These are phyloP conservation scores for Effrenium voratum DNA, from an alignment of 73 alveolate species.

Conservation along the genomic window DNA sequence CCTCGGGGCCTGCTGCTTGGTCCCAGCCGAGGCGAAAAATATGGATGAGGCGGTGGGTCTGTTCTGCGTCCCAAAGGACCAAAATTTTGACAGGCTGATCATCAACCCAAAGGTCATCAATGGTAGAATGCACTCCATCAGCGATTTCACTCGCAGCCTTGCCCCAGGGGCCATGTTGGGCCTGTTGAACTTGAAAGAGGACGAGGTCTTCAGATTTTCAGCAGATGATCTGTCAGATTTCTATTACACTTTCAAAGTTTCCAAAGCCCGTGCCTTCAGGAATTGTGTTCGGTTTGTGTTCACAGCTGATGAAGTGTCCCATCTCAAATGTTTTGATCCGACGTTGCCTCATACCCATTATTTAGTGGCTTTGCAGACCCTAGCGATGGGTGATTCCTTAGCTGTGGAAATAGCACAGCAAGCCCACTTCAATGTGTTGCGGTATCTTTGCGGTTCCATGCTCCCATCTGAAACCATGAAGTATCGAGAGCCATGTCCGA, in stretches of 20 bases:
- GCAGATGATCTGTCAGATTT: constrained; percentile 19
- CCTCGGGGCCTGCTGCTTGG: neutral
- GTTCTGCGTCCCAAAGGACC: neutral
- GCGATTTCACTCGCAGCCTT: neutral
- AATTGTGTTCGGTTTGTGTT: neutral
- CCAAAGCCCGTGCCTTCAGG: neutral
- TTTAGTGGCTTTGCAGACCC: neutral
- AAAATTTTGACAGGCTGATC: neutral
- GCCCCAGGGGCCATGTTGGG: neutral
- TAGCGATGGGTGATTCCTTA: neutral
- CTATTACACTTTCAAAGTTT: neutral
- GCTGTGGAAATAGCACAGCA: constrained; percentile 1
- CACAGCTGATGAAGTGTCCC: neutral
- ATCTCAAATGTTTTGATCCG: neutral
- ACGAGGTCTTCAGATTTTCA: neutral
- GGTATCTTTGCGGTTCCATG: neutral
- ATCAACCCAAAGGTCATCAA: constrained; percentile 3
- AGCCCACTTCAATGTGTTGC: neutral
- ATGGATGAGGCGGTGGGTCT: neutral
- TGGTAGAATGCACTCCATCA: neutral
- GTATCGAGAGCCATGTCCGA: neutral
- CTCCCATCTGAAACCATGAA: neutral
- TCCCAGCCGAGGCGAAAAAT: neutral
- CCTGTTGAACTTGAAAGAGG: neutral
- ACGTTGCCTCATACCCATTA: neutral